Evolutionary conservation across 164 flowering plant species (phyloP).

Genomic region (Magnolia changhungtana): DNA sequence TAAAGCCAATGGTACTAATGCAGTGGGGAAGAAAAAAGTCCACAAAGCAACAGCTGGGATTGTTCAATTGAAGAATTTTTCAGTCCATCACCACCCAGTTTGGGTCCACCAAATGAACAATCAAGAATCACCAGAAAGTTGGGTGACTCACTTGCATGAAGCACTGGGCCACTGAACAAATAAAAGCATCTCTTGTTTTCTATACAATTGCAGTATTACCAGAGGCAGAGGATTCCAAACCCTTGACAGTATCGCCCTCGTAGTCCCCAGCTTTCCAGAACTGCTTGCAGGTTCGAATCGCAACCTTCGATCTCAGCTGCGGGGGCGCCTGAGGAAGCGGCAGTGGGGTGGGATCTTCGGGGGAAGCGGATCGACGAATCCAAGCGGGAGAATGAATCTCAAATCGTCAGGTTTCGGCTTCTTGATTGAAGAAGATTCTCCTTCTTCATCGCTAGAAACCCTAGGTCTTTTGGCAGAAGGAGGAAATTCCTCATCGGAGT

Average conservation of each 20-base stretch:
- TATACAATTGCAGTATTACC: background rate
- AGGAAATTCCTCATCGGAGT: background rate
- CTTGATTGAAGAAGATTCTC: background rate
- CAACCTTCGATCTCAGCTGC: background rate
- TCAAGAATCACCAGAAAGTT: too few relatives aligned
- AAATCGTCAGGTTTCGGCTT: constrained; percentile 10
- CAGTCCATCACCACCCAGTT: background rate
- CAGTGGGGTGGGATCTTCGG: constrained; percentile 5
- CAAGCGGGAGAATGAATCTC: constrained; percentile 13
- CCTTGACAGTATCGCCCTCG: constrained; percentile 35
- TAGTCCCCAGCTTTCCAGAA: constrained; percentile 95
- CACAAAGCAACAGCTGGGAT: too few relatives aligned
- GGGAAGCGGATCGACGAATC: constrained; percentile 21
- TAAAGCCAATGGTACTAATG: too few relatives aligned
- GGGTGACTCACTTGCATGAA: too few relatives aligned
- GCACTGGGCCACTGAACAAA: too few relatives aligned
- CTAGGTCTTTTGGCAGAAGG: background rate
- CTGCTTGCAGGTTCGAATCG: constrained; percentile 37
- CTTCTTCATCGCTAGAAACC: background rate
- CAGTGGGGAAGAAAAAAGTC: too few relatives aligned
- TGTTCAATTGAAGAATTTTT: background rate
- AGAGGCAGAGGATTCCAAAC: constrained; percentile 14
- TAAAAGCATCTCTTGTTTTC: too few relatives aligned
- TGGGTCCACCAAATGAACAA: too few relatives aligned
- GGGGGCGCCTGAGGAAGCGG: background rate